Base-by-base conservation (phyloP, 495 filamentous ascomycete species). In the Talaromyces borbonicus region DNA sequence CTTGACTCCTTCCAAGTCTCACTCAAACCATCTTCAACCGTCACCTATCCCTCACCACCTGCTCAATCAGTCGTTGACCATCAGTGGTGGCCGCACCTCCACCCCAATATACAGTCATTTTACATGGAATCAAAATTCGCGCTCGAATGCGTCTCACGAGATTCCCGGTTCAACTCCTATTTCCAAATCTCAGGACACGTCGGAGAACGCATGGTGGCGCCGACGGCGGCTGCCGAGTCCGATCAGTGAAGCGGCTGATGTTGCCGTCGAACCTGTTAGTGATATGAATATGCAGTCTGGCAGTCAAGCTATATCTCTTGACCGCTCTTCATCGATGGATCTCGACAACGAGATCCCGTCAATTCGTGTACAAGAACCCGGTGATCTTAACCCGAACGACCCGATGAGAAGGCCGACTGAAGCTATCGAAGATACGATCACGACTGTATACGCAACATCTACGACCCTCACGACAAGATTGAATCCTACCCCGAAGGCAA, bases 201-300 rank as follows among this genome's bases (percentile, higher is more conserved):
- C 67, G 20, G 61, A 63, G 51, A 51, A 62, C 4, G 56, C 57
- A 5, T 66, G 66, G 57, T 66, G 67, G 40, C 68, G 73, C 51
- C 70, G 70, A 58, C 67, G 76, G 14, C 75, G 77, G 27, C 70
- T 86, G 6, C 83, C 83, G 3, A 86, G 80, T 19, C 84, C 84
- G 4, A 80, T 85, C 47, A 83, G 75, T 45, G 83, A 88, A 51
- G 75, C 70, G 46, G 81, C 77, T 47, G 71, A 71, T 75, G 54
- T 68, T 54, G 35, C 59, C 49, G 20, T 55, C 49, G 15, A 54
- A 56, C 32, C 46, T 63, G 14, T 52, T 50, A 23, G 62, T 63
- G 29, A 50, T 63, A 47, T 56, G 56, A 3, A 61, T 30, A 52
- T 49, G n/a, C 53, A 58, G 38, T 50, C 49, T 14, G 41, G 53